Conservation (phyloP, 257 asterid genomes). For the Capsicum chinense region DNA sequence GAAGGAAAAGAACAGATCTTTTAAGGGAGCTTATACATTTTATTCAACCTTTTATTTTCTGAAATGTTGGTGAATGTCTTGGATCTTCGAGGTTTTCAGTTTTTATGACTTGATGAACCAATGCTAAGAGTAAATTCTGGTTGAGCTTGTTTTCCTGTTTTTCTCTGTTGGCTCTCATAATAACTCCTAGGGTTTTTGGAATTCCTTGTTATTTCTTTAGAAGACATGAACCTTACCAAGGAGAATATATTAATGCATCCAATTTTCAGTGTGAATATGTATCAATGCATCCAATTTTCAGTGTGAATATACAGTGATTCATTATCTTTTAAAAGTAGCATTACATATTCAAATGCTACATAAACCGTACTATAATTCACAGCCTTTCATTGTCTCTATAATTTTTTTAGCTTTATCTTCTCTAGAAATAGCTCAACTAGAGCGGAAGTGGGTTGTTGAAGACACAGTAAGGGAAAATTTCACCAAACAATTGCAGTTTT, state of each 20-base stretch:
- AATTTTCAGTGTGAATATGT: no score
- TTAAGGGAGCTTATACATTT: background rate
- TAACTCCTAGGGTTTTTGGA: background rate
- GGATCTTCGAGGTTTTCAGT: background rate
- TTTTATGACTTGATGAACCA: conserved; percentile 10
- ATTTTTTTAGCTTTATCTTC: background rate
- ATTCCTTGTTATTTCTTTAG: background rate
- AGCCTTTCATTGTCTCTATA: background rate
- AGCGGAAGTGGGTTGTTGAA: background rate
- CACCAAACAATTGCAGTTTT: conserved; percentile 5
- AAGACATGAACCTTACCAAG: background rate
- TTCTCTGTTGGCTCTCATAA: background rate
- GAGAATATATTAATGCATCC: background rate
- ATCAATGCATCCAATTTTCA: background rate
- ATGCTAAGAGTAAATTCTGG: background rate
- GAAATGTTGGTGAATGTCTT: conserved; percentile 24
- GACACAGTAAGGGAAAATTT: background rate
- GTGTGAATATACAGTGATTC: conserved; percentile 2
- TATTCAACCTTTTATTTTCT: background rate
- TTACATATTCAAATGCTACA: background rate
- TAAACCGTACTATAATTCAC: background rate
- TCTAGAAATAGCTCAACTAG: background rate
- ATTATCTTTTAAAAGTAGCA: background rate
- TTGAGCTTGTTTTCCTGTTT: conserved; percentile 5
- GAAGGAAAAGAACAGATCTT: background rate